Evolutionary conservation across 1,139 yeast species (phyloP).

Genomic region (Debaryomycetaceae sp.): DNA sequence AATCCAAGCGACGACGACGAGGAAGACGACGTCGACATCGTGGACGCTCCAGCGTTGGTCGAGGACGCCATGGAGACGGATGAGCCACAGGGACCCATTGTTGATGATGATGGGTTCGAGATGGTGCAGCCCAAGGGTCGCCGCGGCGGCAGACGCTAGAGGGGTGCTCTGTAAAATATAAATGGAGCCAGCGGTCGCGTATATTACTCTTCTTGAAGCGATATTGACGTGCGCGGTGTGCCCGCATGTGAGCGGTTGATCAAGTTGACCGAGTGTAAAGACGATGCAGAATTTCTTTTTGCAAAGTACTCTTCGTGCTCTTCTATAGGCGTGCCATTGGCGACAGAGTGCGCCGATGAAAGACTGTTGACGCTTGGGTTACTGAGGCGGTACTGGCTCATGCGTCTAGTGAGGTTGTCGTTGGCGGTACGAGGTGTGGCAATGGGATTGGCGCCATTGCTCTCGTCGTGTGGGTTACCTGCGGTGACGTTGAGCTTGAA

Average conservation of each 20-base stretch:
- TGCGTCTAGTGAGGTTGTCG: slow-evolving; percentile 35
- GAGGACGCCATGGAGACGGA: slow-evolving; percentile 40
- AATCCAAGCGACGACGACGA: slow-evolving; percentile 53
- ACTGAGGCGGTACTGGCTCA: slow-evolving; percentile 40
- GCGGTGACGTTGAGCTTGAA: slow-evolving; percentile 12
- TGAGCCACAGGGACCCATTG: slow-evolving; percentile 51
- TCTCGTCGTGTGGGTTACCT: too few species aligned
- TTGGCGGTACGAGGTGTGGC: neutral
- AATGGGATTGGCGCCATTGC: neutral
- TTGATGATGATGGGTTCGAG: slow-evolving; percentile 94
- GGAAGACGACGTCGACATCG: slow-evolving; percentile 41
- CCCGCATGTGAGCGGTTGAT: slow-evolving; percentile 36
- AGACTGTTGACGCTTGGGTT: slow-evolving; percentile 20
- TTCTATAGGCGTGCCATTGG: slow-evolving; percentile 23
- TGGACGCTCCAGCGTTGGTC: slow-evolving; percentile 19
- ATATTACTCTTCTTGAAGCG: slow-evolving; percentile 1
- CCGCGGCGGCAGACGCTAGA: slow-evolving; percentile 13
- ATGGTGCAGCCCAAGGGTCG: slow-evolving; percentile 69
- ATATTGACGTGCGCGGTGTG: slow-evolving; percentile 38
- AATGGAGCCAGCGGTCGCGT: slow-evolving; percentile 1
- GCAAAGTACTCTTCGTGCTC: slow-evolving; percentile 23
- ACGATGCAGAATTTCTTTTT: slow-evolving; percentile 32
- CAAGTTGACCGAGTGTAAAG: slow-evolving; percentile 40
- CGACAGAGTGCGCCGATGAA: slow-evolving; percentile 17
- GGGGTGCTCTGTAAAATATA: neutral